Percentiles rank a stretch among this genome's conserved stretches.
phyloP scores from a whole-genome alignment of 257 asterid genomes.

The Solanum peruvianum region DNA sequence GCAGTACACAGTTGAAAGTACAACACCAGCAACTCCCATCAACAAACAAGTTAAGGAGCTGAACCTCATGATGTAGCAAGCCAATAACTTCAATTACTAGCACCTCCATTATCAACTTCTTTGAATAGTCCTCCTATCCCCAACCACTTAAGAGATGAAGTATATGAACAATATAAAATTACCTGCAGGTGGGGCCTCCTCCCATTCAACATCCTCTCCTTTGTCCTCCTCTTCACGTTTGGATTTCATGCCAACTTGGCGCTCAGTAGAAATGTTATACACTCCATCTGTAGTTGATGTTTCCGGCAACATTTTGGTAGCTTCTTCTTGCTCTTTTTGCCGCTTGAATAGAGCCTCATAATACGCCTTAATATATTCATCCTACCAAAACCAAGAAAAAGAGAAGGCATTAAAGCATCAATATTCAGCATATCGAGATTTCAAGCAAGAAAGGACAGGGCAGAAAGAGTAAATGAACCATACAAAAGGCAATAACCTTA shows the following conservation, averaged over 20 bases:
- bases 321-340: slow-evolving; percentile 54
- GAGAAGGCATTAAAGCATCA: not conserved
- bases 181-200: slow-evolving; percentile 74
- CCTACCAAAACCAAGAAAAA: slow-evolving; percentile 22
- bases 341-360: slow-evolving; percentile 62
- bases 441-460: not conserved
- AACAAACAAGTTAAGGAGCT: not conserved
- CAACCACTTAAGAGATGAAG: not conserved
- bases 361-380: slow-evolving; percentile 77
- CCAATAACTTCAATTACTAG: not conserved
- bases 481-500: not conserved
- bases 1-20: not conserved
- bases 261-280: slow-evolving; percentile 24
- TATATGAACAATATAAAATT: not conserved
- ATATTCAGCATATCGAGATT: not conserved
- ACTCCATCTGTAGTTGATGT: slow-evolving; percentile 18
- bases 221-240: slow-evolving; percentile 53
- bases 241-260: slow-evolving; percentile 73
- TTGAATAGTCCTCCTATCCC: not conserved
- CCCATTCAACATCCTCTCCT: slow-evolving; percentile 73
- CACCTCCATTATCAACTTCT: not conserved
- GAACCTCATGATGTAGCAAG: not conserved
- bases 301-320: slow-evolving; percentile 32
- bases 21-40: not conserved
- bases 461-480: not conserved